These are phyloP conservation scores for Russula sp. DNA, from an alignment of 768 basidiomycete species.

Conservation along the genomic window DNA sequence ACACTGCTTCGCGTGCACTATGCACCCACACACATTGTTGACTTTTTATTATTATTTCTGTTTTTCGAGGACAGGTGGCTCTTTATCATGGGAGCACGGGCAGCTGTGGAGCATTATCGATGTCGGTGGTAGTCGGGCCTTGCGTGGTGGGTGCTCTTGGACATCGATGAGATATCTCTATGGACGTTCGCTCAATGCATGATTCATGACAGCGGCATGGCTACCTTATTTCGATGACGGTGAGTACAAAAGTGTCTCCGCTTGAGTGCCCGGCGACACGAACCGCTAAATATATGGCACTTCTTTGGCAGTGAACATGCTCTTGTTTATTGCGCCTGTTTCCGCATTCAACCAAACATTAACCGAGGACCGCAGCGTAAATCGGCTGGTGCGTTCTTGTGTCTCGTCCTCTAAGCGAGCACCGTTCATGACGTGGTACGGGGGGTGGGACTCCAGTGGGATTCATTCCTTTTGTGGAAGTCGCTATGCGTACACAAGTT, in stretches of 20 bases:
- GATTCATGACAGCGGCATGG: constrained; percentile 50
- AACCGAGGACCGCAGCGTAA: constrained; percentile 54
- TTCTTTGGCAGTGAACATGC: constrained; percentile 48
- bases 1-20: neutral
- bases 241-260: constrained; percentile 32
- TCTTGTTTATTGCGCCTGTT: constrained; percentile 66
- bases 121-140: constrained; percentile 57
- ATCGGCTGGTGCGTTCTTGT: constrained; percentile 51
- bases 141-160: constrained; percentile 46
- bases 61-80: neutral
- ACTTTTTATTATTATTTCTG: neutral
- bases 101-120: constrained; percentile 65
- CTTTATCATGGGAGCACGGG: constrained; percentile 33
- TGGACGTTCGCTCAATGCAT: constrained; percentile 6
- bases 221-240: constrained; percentile 69
- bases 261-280: neutral
- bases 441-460: constrained; percentile 44
- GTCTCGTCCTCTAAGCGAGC: neutral
- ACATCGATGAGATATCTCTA: neutral
- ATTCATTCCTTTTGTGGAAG: constrained; percentile 59
- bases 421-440: constrained; percentile 7
- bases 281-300: neutral
- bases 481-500: constrained; percentile 57
- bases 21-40: neutral
- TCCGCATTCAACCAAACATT: constrained; percentile 64